These are phyloP conservation scores for Silene latifolia DNA, from an alignment of 148 eudicot genomes.

Conservation along the genomic window DNA sequence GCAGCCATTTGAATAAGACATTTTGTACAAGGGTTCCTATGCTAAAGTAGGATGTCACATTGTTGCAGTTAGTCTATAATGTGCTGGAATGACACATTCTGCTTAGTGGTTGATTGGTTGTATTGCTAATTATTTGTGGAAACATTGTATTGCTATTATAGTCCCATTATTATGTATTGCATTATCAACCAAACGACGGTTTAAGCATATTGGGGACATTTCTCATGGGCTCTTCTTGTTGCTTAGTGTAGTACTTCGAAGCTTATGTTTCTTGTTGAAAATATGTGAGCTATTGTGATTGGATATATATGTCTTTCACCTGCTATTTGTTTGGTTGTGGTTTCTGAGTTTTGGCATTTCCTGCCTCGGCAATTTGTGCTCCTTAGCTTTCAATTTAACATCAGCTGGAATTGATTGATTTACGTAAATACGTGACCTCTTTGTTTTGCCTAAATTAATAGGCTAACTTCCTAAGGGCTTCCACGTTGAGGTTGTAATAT, in stretches of 20 bases:
- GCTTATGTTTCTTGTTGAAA: neutral
- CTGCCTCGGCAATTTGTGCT: neutral
- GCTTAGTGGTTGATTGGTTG: neutral
- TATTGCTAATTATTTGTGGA: neutral
- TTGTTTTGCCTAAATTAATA: neutral
- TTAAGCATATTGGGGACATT: neutral
- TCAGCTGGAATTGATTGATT: neutral
- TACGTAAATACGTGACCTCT: neutral
- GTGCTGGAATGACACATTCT: neutral
- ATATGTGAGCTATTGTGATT: neutral
- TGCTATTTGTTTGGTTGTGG: neutral
- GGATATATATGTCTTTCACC: neutral
- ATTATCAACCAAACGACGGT: neutral
- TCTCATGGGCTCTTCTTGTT: neutral
- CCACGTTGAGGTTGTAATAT: neutral
- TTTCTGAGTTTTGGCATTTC: slow-evolving; percentile 1
- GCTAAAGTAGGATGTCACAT: neutral
- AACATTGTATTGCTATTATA: neutral
- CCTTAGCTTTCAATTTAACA: neutral
- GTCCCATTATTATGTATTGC: neutral
- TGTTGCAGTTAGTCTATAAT: neutral
- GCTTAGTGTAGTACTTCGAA: neutral
- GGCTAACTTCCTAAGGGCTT: no score
- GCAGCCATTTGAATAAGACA: neutral
- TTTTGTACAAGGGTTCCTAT: neutral